Base-by-base conservation (phyloP, 108 stramenopile species). In the Chaetoceros muelleri region DNA sequence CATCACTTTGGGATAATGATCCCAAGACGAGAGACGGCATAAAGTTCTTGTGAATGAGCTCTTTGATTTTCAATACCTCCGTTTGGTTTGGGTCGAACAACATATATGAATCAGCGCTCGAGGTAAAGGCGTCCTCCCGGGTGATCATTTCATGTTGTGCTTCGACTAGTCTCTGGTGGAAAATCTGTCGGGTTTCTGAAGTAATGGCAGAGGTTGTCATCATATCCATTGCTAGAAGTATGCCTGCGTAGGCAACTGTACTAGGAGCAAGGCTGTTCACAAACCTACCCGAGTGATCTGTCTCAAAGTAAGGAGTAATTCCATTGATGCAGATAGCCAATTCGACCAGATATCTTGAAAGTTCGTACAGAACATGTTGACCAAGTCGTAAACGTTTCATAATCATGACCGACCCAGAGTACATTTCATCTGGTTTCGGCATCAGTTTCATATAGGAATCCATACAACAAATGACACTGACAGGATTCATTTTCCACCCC, bases 291-390 rank as follows among this genome's bases (percentile, higher is more conserved):
- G 73, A 20, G 34, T 13, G 34, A 13, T 40, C 13, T 10, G 34
- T 40, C 13, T 40, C 34, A 13, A 40, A 40, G 34, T 40, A 40
- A 10, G 34, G 34, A 10, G 34, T 40, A 10, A 40, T 40, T 40
- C 34, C 34, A 40, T 40, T 13, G 5, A 40, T 40, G 13, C 85
- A 90, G 10, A 84, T 81, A 26, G 81, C 70, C 2, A 90, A 64
- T 55, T 90, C 89, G 0, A 82, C 67, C 0, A 90, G 61, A 65
- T 90, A 90, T 45, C 81, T 63, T 24, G 82, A 49, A 21, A 83
- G 67, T 49, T 81, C 80, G 31, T 71, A 66, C 20, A 81, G 64
- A 25, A 81, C 80, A 53, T 76, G 72, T 18, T 73, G 58, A 17
- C 72, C 72, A n/a, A 81, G 60, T 62, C 63, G 47, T 68, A 71